phyloP scores from a whole-genome alignment of 495 filamentous ascomycete genomes.

The Penicillium egyptiacum region DNA sequence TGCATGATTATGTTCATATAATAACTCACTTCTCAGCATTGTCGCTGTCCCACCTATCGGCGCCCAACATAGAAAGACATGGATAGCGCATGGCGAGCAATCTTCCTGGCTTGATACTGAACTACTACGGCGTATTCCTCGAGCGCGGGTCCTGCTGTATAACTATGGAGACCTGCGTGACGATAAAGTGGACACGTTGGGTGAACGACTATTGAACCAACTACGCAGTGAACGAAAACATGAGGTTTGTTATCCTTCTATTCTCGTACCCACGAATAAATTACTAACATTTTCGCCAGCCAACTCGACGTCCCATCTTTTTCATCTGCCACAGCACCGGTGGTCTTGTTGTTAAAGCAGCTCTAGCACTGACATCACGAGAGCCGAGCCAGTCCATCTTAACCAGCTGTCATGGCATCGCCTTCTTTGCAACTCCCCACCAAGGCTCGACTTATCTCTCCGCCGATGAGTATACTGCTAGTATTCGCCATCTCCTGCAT shows the following conservation, averaged over 20 bases:
- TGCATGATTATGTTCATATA: not conserved
- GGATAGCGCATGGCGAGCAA: conserved; percentile 26
- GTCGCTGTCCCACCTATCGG: conserved; percentile 47
- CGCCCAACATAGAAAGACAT: conserved; percentile 39
- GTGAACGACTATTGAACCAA: conserved; percentile 50
- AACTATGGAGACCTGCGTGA: conserved; percentile 52
- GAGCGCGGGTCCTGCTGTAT: conserved; percentile 56
- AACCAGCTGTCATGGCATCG: conserved; percentile 60
- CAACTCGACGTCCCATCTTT: conserved; percentile 51
- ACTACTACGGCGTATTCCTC: conserved; percentile 27
- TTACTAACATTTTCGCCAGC: conserved; percentile 11
- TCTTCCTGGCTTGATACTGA: conserved; percentile 32
- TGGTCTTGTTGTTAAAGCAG: conserved; percentile 58
- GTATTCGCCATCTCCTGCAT: conserved; percentile 54
- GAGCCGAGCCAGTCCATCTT: conserved; percentile 44
- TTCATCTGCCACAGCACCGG: conserved; percentile 68
- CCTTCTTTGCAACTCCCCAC: conserved; percentile 61
- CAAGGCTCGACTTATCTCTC: conserved; percentile 66
- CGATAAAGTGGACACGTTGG: conserved; percentile 50
- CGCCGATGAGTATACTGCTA: conserved; percentile 53
- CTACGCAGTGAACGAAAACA: conserved; percentile 39
- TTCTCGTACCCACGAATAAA: not conserved
- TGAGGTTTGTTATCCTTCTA: not conserved
- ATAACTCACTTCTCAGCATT: conserved; percentile 31
- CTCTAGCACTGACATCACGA: conserved; percentile 51